Evolutionary conservation across 2,329 filamentous ascomycete genomes (phyloP).

Genomic region (Aspergillus carbonarius): DNA sequence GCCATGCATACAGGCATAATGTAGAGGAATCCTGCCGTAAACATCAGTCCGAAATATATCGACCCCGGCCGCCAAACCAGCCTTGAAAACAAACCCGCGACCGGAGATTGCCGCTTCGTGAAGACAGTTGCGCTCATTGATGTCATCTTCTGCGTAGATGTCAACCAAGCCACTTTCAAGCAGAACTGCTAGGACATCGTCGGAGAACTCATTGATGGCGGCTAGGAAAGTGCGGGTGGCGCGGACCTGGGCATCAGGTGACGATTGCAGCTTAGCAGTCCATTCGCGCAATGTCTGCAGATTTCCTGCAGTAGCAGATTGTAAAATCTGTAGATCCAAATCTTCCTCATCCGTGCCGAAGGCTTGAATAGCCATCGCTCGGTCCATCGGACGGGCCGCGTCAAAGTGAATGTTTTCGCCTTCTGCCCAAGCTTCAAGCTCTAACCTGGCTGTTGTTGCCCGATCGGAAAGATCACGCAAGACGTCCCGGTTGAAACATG

Average conservation of each 20-base stretch:
- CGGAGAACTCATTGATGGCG: conserved; percentile 80
- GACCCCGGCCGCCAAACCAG: conserved; percentile 72
- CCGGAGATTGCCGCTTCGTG: conserved; percentile 97
- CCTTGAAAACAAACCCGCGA: conserved; percentile 72
- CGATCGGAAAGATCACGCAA: conserved; percentile 96
- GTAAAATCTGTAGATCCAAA: conserved; percentile 81
- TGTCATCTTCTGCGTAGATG: conserved; percentile 91
- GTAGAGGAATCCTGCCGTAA: conserved; percentile 87
- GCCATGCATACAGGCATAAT: conserved; percentile 96
- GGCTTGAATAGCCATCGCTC: conserved; percentile 36
- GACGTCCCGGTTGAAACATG: conserved; percentile 95
- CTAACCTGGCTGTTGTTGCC: conserved; percentile 91
- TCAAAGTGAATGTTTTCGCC: conserved; percentile 89
- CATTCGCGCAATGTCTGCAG: conserved; percentile 75
- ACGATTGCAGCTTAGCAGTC: conserved; percentile 66
- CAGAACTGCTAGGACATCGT: conserved; percentile 71
- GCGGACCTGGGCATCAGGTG: conserved; percentile 66
- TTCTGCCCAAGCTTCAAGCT: conserved; percentile 95
- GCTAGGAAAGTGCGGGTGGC: conserved; percentile 88
- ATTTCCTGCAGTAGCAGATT: conserved; percentile 79
- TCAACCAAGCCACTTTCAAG: conserved; percentile 81
- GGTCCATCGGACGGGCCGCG: conserved; percentile 44
- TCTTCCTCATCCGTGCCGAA: conserved; percentile 80
- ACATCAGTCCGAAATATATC: conserved; percentile 81
- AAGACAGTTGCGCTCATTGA: conserved; percentile 94